phyloP scores from a whole-genome alignment of 108 stramenopile species.

The Skeletonema potamos region DNA sequence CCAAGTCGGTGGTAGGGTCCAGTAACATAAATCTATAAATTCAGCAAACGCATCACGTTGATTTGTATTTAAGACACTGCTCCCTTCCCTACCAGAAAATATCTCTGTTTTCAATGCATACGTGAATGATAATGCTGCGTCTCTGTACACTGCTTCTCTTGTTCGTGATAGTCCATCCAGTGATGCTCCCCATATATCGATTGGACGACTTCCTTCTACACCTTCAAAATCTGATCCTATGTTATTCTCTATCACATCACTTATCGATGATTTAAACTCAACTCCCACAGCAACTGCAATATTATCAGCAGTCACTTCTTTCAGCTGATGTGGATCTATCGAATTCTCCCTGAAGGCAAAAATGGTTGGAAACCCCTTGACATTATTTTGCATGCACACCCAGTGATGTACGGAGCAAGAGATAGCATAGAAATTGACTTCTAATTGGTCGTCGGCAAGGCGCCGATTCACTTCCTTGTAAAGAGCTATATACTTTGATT shows the following conservation, averaged over 20 bases:
- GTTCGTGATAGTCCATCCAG: slow-evolving; percentile 44
- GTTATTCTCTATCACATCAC: slow-evolving; percentile 2
- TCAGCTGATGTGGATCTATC: slow-evolving; percentile 21
- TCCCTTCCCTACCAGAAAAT: slow-evolving; percentile 15
- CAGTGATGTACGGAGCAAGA: slow-evolving; percentile 64
- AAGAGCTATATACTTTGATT: slow-evolving; percentile 60
- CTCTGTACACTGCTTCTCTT: slow-evolving; percentile 48
- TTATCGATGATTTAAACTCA: slow-evolving; percentile 2
- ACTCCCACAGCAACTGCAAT: slow-evolving; percentile 19
- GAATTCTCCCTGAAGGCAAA: slow-evolving; percentile 49
- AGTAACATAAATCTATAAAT: slow-evolving; percentile 56
- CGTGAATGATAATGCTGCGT: slow-evolving; percentile 72
- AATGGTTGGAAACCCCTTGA: slow-evolving; percentile 60
- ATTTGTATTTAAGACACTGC: slow-evolving; percentile 13
- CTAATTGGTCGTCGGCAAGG: slow-evolving; percentile 14
- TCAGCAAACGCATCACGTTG: slow-evolving; percentile 42
- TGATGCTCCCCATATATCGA: slow-evolving; percentile 52
- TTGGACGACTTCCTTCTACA: slow-evolving; percentile 1
- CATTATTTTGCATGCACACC: slow-evolving; percentile 53
- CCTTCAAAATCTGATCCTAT: slow-evolving; percentile 1
- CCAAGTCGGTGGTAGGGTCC: slow-evolving; percentile 58
- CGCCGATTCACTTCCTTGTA: slow-evolving; percentile 46
- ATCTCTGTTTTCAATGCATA: slow-evolving; percentile 59
- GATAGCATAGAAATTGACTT: slow-evolving; percentile 60
- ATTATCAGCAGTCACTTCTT: slow-evolving; percentile 19